Evolutionary conservation across 495 filamentous ascomycete species (phyloP).

Genomic region (Trichoderma orchidacearum): DNA sequence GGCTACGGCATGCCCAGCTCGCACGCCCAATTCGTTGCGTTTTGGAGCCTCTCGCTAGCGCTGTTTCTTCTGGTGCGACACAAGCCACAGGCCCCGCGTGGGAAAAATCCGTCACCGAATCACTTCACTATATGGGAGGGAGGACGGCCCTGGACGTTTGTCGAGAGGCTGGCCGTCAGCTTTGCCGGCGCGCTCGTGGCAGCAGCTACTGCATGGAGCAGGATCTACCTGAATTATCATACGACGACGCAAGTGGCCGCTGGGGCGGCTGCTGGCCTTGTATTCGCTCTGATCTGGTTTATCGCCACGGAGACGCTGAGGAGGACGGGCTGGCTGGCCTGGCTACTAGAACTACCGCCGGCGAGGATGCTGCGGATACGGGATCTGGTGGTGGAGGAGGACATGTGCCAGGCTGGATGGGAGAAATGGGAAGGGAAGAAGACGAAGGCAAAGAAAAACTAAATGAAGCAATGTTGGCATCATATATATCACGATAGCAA

Average conservation of each 20-base stretch:
- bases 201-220: constrained; percentile 57
- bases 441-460: background rate
- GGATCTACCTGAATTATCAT: constrained; percentile 90
- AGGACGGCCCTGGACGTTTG: constrained; percentile 26
- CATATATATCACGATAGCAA: background rate
- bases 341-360: constrained; percentile 54
- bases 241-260: constrained; percentile 76
- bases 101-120: background rate
- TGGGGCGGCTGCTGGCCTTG: constrained; percentile 54
- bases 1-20: constrained; percentile 99
- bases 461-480: background rate
- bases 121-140: background rate
- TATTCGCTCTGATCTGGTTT: constrained; percentile 73
- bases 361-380: constrained; percentile 53
- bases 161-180: constrained; percentile 44
- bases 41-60: constrained; percentile 69
- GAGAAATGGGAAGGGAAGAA: constrained; percentile 64
- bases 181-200: constrained; percentile 44
- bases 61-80: constrained; percentile 77
- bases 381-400: constrained; percentile 82
- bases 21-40: constrained; percentile 87
- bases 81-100: constrained; percentile 25
- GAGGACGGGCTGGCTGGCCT: constrained; percentile 45
- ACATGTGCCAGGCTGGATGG: constrained; percentile 86
- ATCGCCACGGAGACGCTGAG: constrained; percentile 48